Evolutionary conservation across 257 asterid species (phyloP).

Genomic region (Handroanthus guayacan): DNA sequence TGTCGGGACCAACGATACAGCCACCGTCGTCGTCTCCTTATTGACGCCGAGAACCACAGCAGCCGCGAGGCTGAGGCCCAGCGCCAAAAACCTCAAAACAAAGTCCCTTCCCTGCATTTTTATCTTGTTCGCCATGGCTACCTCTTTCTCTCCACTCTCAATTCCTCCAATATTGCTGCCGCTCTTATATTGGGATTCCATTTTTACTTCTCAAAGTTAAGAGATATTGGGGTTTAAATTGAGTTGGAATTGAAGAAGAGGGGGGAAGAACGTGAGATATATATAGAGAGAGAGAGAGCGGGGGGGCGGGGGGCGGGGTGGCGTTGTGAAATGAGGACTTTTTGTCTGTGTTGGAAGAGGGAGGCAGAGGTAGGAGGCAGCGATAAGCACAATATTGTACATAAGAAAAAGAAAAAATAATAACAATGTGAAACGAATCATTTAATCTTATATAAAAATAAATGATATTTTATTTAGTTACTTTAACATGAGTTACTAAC

Average conservation of each 20-base stretch:
- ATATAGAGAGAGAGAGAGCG: no score
- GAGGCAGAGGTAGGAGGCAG: background rate
- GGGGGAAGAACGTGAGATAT: no score
- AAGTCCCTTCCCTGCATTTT: constrained; percentile 50
- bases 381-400: no score
- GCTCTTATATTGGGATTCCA: constrained; percentile 45
- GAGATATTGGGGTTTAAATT: background rate
- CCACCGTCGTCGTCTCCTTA: constrained; percentile 50
- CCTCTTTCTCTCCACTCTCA: constrained; percentile 38
- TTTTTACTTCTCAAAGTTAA: background rate
- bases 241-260: no score
- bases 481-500: no score
- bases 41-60: constrained; percentile 64
- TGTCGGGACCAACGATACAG: constrained; percentile 48
- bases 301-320: background rate
- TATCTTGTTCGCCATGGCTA: constrained; percentile 50
- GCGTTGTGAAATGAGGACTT: background rate
- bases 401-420: no score
- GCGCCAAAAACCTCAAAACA: constrained; percentile 60
- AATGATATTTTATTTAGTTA: no score
- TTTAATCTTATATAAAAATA: no score
- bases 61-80: constrained; percentile 53
- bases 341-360: background rate
- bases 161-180: constrained; percentile 27
- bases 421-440: no score